phyloP scores from a whole-genome alignment of 192 early-diverging fungal species.

The Mortierella alpina region DNA sequence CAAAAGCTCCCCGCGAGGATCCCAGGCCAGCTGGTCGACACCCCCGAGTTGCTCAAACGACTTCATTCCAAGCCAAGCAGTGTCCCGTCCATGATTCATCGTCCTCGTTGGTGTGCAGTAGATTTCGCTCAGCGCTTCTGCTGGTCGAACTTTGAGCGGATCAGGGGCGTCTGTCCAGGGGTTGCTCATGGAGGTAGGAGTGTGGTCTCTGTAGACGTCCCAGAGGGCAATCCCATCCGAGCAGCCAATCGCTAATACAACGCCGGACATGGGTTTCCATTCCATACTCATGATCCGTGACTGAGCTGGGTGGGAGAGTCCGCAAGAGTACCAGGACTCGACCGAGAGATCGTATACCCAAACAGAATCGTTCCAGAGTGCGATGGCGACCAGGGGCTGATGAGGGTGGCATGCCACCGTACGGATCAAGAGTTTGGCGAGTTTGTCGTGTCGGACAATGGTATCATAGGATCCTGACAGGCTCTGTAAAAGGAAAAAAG shows the following conservation, averaged over 20 bases:
- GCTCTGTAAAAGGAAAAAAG: background rate
- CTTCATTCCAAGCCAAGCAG: slow-evolving; percentile 28
- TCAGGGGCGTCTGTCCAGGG: slow-evolving; percentile 11
- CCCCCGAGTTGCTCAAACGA: slow-evolving; percentile 12
- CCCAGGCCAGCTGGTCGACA: slow-evolving; percentile 33
- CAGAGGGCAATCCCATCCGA: slow-evolving; percentile 30
- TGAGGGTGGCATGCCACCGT: slow-evolving; percentile 84
- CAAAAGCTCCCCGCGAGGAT: slow-evolving; percentile 44
- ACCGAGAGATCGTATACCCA: slow-evolving; percentile 75
- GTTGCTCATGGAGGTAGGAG: background rate
- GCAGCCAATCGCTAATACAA: slow-evolving; percentile 31
- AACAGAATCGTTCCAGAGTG: slow-evolving; percentile 71
- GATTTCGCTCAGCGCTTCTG: slow-evolving; percentile 15
- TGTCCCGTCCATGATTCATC: slow-evolving; percentile 27
- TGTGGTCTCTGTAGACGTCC: slow-evolving; percentile 37
- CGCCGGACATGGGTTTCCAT: slow-evolving; percentile 51
- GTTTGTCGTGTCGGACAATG: slow-evolving; percentile 36
- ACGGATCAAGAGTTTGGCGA: slow-evolving; percentile 56
- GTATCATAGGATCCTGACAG: slow-evolving; percentile 25
- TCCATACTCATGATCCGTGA: slow-evolving; percentile 29
- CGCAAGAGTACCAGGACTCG: slow-evolving; percentile 60
- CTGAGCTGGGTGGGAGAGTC: slow-evolving; percentile 32
- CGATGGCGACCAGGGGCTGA: slow-evolving; percentile 73
- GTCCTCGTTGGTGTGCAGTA: background rate
- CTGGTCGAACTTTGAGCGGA: slow-evolving; percentile 17